Conservation (phyloP, 2,329 filamentous ascomycete species). For the Neonectria ditissima region DNA sequence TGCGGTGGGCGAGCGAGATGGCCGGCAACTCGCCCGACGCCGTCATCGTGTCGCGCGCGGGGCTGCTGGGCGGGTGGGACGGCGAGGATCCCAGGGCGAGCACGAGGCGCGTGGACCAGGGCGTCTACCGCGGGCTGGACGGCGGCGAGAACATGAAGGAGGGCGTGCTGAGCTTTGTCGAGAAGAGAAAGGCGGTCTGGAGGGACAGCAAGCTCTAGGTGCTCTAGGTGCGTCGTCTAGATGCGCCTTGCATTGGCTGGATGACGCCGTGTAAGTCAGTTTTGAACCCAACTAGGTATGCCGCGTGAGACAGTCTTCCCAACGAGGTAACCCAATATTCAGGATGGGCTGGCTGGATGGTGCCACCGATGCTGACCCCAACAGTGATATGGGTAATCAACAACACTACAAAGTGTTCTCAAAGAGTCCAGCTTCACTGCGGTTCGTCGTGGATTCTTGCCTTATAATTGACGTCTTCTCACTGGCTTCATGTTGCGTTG, state of each 20-base stretch:
- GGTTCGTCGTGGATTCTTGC: not conserved
- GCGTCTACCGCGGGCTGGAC: slow-evolving; percentile 70
- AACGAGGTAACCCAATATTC: not conserved
- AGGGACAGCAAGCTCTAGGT: slow-evolving; percentile 69
- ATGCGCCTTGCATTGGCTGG: not conserved
- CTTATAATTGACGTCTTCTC: not conserved
- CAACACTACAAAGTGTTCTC: not conserved
- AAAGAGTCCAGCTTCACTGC: not conserved
- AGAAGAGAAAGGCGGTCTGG: slow-evolving; percentile 79
- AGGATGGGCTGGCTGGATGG: not conserved
- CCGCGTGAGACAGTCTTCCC: too few relatives aligned
- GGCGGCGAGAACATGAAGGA: slow-evolving; percentile 80
- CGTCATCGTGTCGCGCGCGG: slow-evolving; percentile 79
- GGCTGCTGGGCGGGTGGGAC: slow-evolving; percentile 80
- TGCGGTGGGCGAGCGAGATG: slow-evolving; percentile 71
- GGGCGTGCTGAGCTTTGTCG: slow-evolving; percentile 80
- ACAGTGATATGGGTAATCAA: not conserved
- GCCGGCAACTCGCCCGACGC: slow-evolving; percentile 79
- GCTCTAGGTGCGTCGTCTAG: too few relatives aligned
- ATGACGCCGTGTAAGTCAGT: not conserved
- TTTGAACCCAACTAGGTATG: too few relatives aligned
- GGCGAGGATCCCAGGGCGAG: slow-evolving; percentile 72
- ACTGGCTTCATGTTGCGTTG: not conserved
- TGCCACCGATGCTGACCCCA: not conserved
- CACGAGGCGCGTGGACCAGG: slow-evolving; percentile 67